Base-by-base conservation (phyloP, 345 rosid genomes). In the Linum tenue region DNA sequence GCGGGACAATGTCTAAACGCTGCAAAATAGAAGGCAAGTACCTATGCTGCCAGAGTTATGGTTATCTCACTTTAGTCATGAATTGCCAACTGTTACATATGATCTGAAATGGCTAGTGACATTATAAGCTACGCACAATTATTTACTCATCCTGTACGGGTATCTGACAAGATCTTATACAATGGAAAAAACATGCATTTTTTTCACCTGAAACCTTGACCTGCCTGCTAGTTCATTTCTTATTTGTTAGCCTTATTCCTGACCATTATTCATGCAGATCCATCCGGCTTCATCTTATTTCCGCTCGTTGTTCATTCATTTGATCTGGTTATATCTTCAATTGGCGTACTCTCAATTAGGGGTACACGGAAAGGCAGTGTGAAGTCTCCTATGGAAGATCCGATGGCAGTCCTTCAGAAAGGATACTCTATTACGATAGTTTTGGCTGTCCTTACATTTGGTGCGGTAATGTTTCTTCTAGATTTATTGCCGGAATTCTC, bases 291-390 rank as follows among this genome's bases (percentile, higher is more conserved):
- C 76, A 90, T 94, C 78, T 81, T 94, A 70, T 94, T 94, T 81
- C 99, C 99, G 68, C 87, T 94, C 62, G 97, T 94, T 63, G 89
- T 94, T 67, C 99, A 94, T 75, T 94, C 99, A 14, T 94, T 94
- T 78, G 99, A 94, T 80, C 84, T 94, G 75, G 77, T 94, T 76
- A 76, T 94, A 71, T 94, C 99, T 55, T 88, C 99, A 16, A 55
- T 84, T 75, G 99, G 99, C 68, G 85, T 94, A 72, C 70, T 94
- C 69, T 94, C 99, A 62, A 94, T 94, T 65, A 79, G 95, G 76
- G 76, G 96, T 68, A 82, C 87, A 55, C 89, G 97, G 59, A 85
- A 83, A 61, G 78, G 95, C 70, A 78, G 88, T 76, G 78, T 78
- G 59, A 91, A 91, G 81, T 80, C 83, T 55, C 77, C 89, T 31